Evolutionary conservation across 177 flowering plant genomes (phyloP).

Genomic region (Telopea speciosissima): DNA sequence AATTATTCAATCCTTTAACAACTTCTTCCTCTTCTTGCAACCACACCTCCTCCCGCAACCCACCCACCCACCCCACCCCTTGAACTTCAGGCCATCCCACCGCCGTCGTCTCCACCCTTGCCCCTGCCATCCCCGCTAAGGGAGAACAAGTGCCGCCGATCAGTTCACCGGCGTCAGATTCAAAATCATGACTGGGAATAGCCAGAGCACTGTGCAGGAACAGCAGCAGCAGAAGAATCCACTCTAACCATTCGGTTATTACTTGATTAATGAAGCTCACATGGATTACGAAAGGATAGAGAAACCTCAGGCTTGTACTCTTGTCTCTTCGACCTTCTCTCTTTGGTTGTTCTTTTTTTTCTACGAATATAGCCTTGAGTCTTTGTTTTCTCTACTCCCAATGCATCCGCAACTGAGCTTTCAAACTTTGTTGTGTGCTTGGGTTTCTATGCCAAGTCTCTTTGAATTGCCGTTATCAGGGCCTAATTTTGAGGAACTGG

Average conservation of each 20-base stretch:
- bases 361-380: neutral
- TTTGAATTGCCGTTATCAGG: neutral
- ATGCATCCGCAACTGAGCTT: neutral
- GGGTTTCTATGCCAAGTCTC: neutral
- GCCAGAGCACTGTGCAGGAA: too few species aligned
- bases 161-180: too few species aligned
- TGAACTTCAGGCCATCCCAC: too few species aligned
- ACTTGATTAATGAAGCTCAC: slow-evolving; percentile 3
- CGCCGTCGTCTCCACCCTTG: too few species aligned
- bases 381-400: neutral
- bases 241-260: neutral
- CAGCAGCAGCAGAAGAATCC: neutral
- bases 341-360: too few species aligned
- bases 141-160: too few species aligned
- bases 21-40: too few species aligned
- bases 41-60: too few species aligned
- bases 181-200: too few species aligned
- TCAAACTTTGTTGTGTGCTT: neutral
- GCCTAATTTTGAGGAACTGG: neutral
- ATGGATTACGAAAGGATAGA: slow-evolving; percentile 38
- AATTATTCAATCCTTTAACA: too few species aligned
- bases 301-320: slow-evolving; percentile 21
- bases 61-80: too few species aligned
- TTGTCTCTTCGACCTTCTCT: neutral
- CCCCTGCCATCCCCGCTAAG: too few species aligned